Conservation (phyloP, 164 flowering plant species). For the Chloranthus sessilifolius region DNA sequence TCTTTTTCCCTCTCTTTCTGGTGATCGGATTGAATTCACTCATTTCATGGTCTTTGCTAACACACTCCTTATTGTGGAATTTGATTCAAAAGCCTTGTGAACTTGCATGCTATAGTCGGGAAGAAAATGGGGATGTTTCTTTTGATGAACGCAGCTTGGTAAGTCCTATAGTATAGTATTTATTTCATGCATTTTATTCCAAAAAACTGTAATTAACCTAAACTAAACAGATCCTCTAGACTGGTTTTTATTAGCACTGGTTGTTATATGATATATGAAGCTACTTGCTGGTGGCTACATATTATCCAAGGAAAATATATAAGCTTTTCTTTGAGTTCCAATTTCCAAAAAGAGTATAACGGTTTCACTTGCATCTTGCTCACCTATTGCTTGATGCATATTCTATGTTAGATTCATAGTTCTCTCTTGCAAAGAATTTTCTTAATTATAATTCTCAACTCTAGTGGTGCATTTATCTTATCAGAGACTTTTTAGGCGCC, state of each 20-base stretch:
- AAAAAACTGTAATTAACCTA: too few species aligned
- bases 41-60: background rate
- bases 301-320: too few species aligned
- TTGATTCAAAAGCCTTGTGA: constrained; percentile 66
- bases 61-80: background rate
- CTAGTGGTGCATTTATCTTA: background rate
- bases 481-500: constrained; percentile 89
- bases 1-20: background rate
- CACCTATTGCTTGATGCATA: background rate
- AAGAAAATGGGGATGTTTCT: constrained; percentile 79
- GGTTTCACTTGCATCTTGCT: too few species aligned
- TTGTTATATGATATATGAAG: too few species aligned
- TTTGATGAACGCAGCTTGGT: constrained; percentile 95
- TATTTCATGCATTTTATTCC: too few species aligned
- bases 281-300: too few species aligned
- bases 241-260: too few species aligned
- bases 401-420: background rate
- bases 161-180: constrained; percentile 30
- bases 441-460: background rate
- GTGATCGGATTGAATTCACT: background rate
- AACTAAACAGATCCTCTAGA: too few species aligned
- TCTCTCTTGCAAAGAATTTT: background rate
- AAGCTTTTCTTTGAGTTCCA: too few species aligned
- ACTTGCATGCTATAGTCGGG: constrained; percentile 88
- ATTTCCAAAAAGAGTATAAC: too few species aligned